Percentiles rank a stretch among this genome's conserved stretches.
These are phyloP conservation scores for Coleophoma cylindrospora DNA, from an alignment of 2,329 filamentous ascomycete species.

Conservation along the genomic window DNA sequence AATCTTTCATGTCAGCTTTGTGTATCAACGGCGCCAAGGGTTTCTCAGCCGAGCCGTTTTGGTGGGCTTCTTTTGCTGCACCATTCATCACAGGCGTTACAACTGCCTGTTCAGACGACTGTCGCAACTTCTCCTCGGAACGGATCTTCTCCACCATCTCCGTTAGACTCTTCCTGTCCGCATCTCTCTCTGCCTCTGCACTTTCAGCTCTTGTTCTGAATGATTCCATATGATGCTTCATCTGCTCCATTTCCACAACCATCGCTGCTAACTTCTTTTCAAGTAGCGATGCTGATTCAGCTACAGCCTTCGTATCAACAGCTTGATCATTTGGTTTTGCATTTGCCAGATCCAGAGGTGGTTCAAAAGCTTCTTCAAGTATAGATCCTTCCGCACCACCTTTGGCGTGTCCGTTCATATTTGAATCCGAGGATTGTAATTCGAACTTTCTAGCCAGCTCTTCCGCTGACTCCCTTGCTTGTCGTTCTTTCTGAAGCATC, in stretches of 20 bases:
- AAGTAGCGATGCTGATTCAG: slow-evolving; percentile 40
- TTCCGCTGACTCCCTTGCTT: slow-evolving; percentile 79
- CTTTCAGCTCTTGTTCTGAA: slow-evolving; percentile 75
- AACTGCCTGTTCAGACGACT: slow-evolving; percentile 13
- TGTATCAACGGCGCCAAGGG: slow-evolving; percentile 8
- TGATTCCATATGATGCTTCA: slow-evolving; percentile 73
- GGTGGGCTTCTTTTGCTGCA: not conserved
- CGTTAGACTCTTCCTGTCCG: slow-evolving; percentile 68
- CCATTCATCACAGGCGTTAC: slow-evolving; percentile 5
- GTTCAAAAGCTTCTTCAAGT: slow-evolving; percentile 41
- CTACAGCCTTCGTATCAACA: slow-evolving; percentile 23
- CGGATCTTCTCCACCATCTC: slow-evolving; percentile 87
- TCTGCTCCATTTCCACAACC: slow-evolving; percentile 72
- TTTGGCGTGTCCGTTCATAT: slow-evolving; percentile 33
- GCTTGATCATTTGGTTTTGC: slow-evolving; percentile 19
- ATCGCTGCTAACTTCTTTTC: slow-evolving; percentile 73
- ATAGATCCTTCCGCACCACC: slow-evolving; percentile 32
- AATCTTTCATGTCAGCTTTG: slow-evolving; percentile 14
- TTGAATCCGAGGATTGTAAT: slow-evolving; percentile 45
- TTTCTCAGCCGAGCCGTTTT: not conserved
- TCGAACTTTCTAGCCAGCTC: slow-evolving; percentile 70
- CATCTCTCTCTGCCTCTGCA: slow-evolving; percentile 72
- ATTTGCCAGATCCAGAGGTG: slow-evolving; percentile 30
- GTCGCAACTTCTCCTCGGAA: slow-evolving; percentile 52
- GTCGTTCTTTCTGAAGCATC: slow-evolving; percentile 71